Percentiles rank a stretch among this genome's conserved stretches.
These are phyloP conservation scores for Zizania palustris DNA, from an alignment of 202 grass and related monocot genomes.

Conservation along the genomic window DNA sequence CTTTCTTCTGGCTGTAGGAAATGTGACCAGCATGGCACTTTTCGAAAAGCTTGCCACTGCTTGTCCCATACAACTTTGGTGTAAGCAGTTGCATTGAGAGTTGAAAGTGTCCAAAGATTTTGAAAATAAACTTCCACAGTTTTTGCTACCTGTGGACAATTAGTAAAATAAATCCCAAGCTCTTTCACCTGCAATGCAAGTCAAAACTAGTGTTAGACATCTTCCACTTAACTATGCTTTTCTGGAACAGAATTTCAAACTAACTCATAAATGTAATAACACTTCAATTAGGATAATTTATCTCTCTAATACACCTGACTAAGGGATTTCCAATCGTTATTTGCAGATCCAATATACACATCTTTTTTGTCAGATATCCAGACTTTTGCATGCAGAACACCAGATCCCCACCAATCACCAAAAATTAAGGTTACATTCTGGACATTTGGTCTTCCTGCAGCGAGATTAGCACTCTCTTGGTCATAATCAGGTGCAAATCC, in stretches of 20 bases:
- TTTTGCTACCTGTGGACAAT: conserved; percentile 71
- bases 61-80: conserved; percentile 75
- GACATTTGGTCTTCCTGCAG: conserved; percentile 82
- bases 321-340: conserved; percentile 99
- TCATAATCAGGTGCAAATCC: conserved; percentile 83
- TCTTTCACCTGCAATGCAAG: conserved; percentile 78
- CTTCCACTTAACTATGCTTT: background rate
- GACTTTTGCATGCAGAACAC: conserved; percentile 87
- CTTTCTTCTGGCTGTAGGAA: conserved; percentile 67
- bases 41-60: conserved; percentile 80
- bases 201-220: conserved; percentile 15
- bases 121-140: conserved; percentile 64
- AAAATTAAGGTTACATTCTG: conserved; percentile 81
- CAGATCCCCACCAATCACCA: conserved; percentile 84
- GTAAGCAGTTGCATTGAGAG: conserved; percentile 65
- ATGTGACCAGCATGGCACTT: conserved; percentile 94
- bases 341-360: conserved; percentile 89
- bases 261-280: background rate
- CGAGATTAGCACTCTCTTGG: conserved; percentile 76
- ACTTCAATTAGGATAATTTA: background rate
- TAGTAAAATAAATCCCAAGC: conserved; percentile 79
- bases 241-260: background rate
- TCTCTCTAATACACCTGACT: conserved; percentile 64
- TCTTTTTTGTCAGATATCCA: conserved; percentile 90
- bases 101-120: conserved; percentile 83